Conservation (phyloP, 1,139 yeast species). For the Yamadazyma atmosphaerica region DNA sequence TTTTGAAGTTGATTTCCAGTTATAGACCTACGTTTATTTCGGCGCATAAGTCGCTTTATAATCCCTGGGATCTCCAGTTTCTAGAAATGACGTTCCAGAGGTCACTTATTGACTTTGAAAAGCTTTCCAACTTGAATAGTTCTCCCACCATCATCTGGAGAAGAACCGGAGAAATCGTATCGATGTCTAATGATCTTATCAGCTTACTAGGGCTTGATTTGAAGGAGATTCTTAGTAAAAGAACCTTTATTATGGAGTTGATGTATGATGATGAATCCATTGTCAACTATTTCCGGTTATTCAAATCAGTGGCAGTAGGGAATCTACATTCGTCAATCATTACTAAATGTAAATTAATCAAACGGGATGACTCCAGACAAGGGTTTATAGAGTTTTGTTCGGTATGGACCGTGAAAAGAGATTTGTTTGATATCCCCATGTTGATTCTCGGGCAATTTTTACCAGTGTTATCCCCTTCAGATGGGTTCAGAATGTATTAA, state of each 20-base stretch:
- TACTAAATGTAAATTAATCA: constrained; percentile 48
- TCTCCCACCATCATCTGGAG: constrained; percentile 79
- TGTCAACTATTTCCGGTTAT: constrained; percentile 42
- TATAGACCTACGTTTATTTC: constrained; percentile 72
- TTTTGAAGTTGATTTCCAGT: constrained; percentile 66
- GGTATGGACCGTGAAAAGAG: constrained; percentile 74
- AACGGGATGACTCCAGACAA: constrained; percentile 21
- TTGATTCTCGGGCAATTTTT: constrained; percentile 46
- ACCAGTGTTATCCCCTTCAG: constrained; percentile 41
- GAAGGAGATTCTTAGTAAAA: constrained; percentile 48
- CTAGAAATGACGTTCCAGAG: constrained; percentile 72
- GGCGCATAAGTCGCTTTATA: constrained; percentile 63
- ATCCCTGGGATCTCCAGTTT: constrained; percentile 64
- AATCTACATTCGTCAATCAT: constrained; percentile 50
- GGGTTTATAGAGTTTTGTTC: constrained; percentile 53
- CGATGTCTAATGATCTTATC: constrained; percentile 65
- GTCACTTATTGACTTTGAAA: constrained; percentile 65
- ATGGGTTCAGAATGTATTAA: constrained; percentile 36
- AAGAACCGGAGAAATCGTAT: constrained; percentile 74
- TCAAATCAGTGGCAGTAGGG: constrained; percentile 53
- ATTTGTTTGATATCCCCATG: constrained; percentile 85
- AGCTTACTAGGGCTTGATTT: constrained; percentile 59
- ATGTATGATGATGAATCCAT: constrained; percentile 52
- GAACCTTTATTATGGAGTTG: constrained; percentile 53
- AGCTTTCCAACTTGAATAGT: constrained; percentile 54